Percentiles rank a stretch among this genome's conserved stretches.
These are phyloP conservation scores for Furcasterigmium furcatum DNA, from an alignment of 2,329 filamentous ascomycete species.

Conservation along the genomic window DNA sequence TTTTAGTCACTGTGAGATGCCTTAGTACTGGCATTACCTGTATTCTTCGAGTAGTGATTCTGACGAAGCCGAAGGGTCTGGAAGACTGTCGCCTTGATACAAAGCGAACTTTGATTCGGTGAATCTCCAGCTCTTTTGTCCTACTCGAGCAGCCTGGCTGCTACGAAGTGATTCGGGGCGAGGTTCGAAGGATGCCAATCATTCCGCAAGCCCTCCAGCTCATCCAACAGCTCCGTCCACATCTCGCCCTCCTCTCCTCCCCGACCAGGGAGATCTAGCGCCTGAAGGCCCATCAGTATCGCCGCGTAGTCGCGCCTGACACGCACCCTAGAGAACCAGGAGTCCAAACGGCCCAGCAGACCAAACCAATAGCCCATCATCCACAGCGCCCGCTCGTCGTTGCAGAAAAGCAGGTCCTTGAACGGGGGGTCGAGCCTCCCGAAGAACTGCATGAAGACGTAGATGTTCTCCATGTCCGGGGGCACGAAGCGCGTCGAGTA, in stretches of 20 bases:
- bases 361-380: conserved; percentile 19
- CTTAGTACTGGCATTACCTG: too few species aligned
- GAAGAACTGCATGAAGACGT: conserved; percentile 16
- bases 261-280: conserved; percentile 7
- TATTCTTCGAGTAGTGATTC: too few species aligned
- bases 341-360: conserved; percentile 15
- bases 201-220: conserved; percentile 10
- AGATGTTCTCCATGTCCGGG: conserved; percentile 9
- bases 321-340: conserved; percentile 18
- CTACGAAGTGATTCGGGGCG: too few species aligned
- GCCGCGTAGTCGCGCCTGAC: conserved; percentile 13
- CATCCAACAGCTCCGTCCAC: conserved; percentile 16
- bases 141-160: too few species aligned
- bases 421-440: conserved; percentile 15
- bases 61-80: too few species aligned
- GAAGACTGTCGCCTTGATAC: too few species aligned
- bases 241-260: conserved; percentile 11
- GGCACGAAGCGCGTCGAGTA: conserved; percentile 7
- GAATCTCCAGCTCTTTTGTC: too few species aligned
- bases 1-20: too few species aligned
- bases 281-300: conserved; percentile 13
- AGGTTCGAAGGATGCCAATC: background rate
- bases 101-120: too few species aligned
- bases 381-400: conserved; percentile 17
- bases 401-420: conserved; percentile 11